Evolutionary conservation across 2,329 filamentous ascomycete species (phyloP), one percentile per base, ranked within the genome.

Genomic region (Microdochium trichocladiopsis): DNA sequence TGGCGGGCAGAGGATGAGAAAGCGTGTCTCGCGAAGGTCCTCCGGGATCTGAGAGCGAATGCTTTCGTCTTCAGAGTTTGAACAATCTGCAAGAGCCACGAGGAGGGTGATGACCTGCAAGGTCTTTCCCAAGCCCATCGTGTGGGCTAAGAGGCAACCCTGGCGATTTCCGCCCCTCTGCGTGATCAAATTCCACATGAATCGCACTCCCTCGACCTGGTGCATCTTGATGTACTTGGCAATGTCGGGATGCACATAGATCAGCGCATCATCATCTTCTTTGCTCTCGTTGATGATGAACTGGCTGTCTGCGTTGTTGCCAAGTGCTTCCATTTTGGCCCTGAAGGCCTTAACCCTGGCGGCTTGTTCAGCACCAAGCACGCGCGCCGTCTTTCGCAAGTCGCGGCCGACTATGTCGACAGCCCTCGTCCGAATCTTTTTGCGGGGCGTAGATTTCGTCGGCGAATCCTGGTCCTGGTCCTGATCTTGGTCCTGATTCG

Each of bases 51-150:
- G 90, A 0, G 72, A 71, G 2, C 68, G 69, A 5, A 93, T 70
- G 0, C 72, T 66, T 1, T 70, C 66, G 51, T 91, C 79, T 0
- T 65, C 25, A 0, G 87, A 92, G 21, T 65, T 64, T 3, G 82
- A 76, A 2, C 89, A 82, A 58, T 88, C 79, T 4, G 83, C 76
- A 55, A 96, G 80, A 0, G 88, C 84, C 16, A 88, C 78, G 5
- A 96, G 77, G n/a, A 96, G 72, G 1, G 90, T 88, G 54, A 96
- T 90, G 5, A 90, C 82, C 70, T 96, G 91, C 85, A 95, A 90
- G 0, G 91, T 95, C 71, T 96, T 96, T 16, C 91, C 91, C 2
- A 96, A 71, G 1, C 92, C 92, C 91, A 96, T 96, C 0, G 88
- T 90, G 65, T 96, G 91, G 5, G 91, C 88, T 21, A 96, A 75